Evolutionary conservation across 352 stramenopile genomes (phyloP).

Genomic region (Pythium grandisporangium): DNA sequence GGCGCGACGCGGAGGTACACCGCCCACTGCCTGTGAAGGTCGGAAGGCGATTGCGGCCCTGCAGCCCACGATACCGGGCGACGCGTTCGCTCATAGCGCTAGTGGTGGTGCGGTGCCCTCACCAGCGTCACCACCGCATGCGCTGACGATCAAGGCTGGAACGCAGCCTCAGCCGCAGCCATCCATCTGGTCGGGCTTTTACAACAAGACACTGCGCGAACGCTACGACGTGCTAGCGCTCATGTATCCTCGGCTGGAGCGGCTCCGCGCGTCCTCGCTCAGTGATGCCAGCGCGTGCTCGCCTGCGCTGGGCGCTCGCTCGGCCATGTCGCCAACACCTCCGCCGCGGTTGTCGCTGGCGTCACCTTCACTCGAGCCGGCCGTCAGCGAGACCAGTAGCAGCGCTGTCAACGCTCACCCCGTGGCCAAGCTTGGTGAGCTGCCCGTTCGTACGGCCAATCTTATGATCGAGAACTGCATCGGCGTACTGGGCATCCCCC

Average conservation of each 20-base stretch:
- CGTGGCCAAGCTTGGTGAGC: constrained; percentile 46
- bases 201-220: constrained; percentile 84
- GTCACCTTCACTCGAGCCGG: too few relatives aligned
- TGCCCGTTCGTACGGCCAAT: constrained; percentile 72
- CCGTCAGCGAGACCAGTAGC: constrained; percentile 1
- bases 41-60: not conserved
- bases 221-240: constrained; percentile 76
- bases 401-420: constrained; percentile 15
- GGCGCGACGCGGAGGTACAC: not conserved
- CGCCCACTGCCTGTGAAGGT: constrained; percentile 1
- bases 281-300: not conserved
- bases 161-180: constrained; percentile 28
- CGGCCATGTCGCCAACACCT: constrained; percentile 8
- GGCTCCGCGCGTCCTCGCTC: constrained; percentile 14
- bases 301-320: too few relatives aligned
- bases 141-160: constrained; percentile 15
- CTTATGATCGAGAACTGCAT: constrained; percentile 89
- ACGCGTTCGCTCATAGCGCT: too few relatives aligned
- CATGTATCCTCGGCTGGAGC: constrained; percentile 69
- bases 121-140: too few relatives aligned
- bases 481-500: constrained; percentile 70
- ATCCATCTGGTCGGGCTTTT: constrained; percentile 82
- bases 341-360: too few relatives aligned
- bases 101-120: too few relatives aligned
- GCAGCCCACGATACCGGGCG: too few relatives aligned